Conservation (phyloP, 495 filamentous ascomycete species). For the Bombardia bombarda region DNA sequence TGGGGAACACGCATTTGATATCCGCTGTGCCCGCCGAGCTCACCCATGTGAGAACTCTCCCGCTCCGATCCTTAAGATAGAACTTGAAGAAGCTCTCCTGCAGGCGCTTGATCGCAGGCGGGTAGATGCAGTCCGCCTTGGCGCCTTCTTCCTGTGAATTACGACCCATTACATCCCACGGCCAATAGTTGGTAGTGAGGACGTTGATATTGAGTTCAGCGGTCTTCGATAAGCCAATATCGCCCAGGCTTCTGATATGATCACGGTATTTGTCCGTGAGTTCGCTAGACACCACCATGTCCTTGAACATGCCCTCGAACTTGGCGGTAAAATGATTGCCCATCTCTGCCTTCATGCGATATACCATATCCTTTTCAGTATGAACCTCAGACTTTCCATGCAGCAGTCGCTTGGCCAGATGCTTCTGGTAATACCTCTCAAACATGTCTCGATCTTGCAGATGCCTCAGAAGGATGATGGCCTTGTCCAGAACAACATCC, state of each 20-base stretch:
- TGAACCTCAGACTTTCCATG: constrained; percentile 80
- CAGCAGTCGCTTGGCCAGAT: constrained; percentile 77
- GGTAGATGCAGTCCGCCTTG: constrained; percentile 56
- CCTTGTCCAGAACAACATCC: constrained; percentile 82
- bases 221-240: constrained; percentile 56
- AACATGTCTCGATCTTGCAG: constrained; percentile 91
- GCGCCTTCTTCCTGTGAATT: constrained; percentile 38
- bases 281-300: constrained; percentile 87
- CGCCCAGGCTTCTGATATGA: constrained; percentile 55
- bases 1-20: constrained; percentile 69
- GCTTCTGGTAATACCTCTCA: constrained; percentile 97
- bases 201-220: constrained; percentile 80
- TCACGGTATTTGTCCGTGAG: constrained; percentile 67
- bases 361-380: constrained; percentile 91
- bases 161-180: constrained; percentile 70
- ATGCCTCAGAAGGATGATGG: constrained; percentile 78
- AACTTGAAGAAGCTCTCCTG: constrained; percentile 84
- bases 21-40: constrained; percentile 67
- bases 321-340: constrained; percentile 90
- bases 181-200: constrained; percentile 91
- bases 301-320: constrained; percentile 96
- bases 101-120: constrained; percentile 63
- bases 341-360: constrained; percentile 89
- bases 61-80: constrained; percentile 81
- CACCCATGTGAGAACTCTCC: constrained; percentile 80